Evolutionary conservation across 2,329 filamentous ascomycete genomes (phyloP).

Genomic region (Epicoccum nigrum): DNA sequence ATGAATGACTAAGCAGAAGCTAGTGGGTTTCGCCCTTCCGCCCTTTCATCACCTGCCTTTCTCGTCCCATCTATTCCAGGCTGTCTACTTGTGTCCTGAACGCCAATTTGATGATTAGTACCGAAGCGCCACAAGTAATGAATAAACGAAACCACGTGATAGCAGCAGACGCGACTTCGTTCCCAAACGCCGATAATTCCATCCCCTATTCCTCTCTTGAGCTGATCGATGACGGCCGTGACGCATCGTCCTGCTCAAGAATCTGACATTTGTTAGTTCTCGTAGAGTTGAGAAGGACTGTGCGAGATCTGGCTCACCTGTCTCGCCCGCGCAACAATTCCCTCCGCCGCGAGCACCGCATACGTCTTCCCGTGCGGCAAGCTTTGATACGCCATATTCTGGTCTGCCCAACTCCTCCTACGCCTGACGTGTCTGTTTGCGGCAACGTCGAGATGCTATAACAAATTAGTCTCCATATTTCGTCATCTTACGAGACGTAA

Average conservation of each 20-base stretch:
- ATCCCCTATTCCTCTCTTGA: background rate
- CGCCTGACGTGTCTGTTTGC: slow-evolving; percentile 1
- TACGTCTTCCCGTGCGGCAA: slow-evolving; percentile 16
- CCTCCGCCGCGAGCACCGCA: slow-evolving; percentile 10
- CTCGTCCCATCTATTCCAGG: background rate
- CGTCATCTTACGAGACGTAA: background rate
- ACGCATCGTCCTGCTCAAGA: slow-evolving; percentile 3
- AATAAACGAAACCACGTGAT: too few species aligned
- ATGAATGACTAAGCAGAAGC: slow-evolving; percentile 14
- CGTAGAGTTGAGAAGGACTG: accelerated
- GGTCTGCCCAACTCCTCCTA: slow-evolving; percentile 15
- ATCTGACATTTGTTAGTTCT: background rate
- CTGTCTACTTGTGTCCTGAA: too few species aligned
- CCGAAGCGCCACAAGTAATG: too few species aligned
- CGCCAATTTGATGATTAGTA: too few species aligned
- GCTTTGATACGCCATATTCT: slow-evolving; percentile 9
- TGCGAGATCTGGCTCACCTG: background rate
- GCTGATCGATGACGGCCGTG: slow-evolving; percentile 6
- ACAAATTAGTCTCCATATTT: background rate
- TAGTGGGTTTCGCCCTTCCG: slow-evolving; percentile 15
- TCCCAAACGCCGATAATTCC: background rate
- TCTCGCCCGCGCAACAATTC: slow-evolving; percentile 9
- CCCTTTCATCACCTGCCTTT: slow-evolving; percentile 6
- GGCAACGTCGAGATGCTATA: slow-evolving; percentile 11
- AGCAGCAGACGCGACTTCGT: too few species aligned